Percentiles rank a stretch among this genome's conserved stretches.
Evolutionary conservation across 1,284 basidiomycete species (phyloP).

Genomic region (Porodaedalea pini): DNA sequence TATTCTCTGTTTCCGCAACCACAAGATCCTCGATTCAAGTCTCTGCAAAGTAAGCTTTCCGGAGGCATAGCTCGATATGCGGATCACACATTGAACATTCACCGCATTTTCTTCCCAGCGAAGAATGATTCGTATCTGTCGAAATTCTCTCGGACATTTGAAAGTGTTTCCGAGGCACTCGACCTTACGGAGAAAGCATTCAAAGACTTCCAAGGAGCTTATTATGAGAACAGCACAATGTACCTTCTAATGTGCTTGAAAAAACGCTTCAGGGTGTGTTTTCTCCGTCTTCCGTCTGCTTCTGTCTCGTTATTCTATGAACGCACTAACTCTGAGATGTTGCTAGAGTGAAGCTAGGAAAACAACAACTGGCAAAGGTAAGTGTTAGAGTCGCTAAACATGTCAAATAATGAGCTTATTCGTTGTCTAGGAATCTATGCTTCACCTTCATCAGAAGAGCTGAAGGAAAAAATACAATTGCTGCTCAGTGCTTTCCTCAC

Average conservation of each 20-base stretch:
- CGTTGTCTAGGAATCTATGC: background rate
- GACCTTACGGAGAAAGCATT: background rate
- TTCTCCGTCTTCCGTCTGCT: background rate
- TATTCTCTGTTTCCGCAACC: conserved; percentile 1
- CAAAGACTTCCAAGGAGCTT: conserved; percentile 1
- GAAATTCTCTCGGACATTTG: background rate
- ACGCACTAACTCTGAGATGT: no score
- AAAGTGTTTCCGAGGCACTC: conserved; percentile 2
- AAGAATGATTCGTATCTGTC: background rate
- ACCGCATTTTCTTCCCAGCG: background rate
- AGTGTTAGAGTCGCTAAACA: no score
- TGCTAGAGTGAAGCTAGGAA: no score
- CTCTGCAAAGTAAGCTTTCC: no score
- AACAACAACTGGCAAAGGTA: no score
- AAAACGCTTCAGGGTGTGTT: background rate
- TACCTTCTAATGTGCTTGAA: background rate
- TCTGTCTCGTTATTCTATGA: no score
- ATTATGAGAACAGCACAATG: conserved; percentile 7
- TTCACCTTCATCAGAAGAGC: background rate
- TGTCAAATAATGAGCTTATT: no score
- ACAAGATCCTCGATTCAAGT: background rate
- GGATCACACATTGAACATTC: background rate
- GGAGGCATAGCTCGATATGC: no score
- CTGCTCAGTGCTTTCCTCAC: background rate
- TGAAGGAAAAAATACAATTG: background rate